Evolutionary conservation across 2,329 filamentous ascomycete species (phyloP), one percentile per base, ranked within the genome.

Genomic region (Coniella vitis): DNA sequence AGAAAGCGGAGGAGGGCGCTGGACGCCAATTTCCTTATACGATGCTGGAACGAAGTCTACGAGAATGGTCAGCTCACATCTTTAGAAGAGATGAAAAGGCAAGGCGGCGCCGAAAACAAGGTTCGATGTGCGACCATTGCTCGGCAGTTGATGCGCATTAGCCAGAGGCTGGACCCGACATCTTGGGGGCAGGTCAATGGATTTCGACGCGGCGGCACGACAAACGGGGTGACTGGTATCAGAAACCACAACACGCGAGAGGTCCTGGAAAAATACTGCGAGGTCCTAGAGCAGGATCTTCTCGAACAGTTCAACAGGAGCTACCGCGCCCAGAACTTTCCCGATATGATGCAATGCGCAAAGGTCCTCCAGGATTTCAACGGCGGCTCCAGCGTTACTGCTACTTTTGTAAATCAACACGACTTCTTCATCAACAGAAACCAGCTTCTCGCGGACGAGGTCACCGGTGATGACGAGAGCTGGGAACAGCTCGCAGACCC

Each of bases 401-500:
- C 88, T 13, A 76, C 91, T 10, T 98, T 97, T 65, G 91, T 98
- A 62, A 98, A 98, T 63, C 93, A 98, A 65, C 94, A 98, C 68
- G 90, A 95, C 61, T 98, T 98, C 75, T 98, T 98, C 69, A 96
- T 98, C 61, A 93, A 97, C 63, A 79, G 90, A 21, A 93, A 90
- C 57, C 91, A 97, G 65, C 74, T 98, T 49, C 84, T 95, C 43
- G 86, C 85, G 0, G 90, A 95, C 60, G 90, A 95, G 63, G 81
- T 95, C 14, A 78, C 77, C 3, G 78, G 80, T 12, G 87, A 93
- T 58, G 78, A 76, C 50, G 80, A 89, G 54, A 84, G 82, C 2
- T 96, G 91, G 90, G 91, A 97, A 49, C 84, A 85, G 57, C 75
- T 98, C 45, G 91, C 94, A 40, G 93, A 98, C 61, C 94, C 94